Evolutionary conservation across 108 stramenopile genomes (phyloP).

Genomic region (Stephanodiscus minutulus): DNA sequence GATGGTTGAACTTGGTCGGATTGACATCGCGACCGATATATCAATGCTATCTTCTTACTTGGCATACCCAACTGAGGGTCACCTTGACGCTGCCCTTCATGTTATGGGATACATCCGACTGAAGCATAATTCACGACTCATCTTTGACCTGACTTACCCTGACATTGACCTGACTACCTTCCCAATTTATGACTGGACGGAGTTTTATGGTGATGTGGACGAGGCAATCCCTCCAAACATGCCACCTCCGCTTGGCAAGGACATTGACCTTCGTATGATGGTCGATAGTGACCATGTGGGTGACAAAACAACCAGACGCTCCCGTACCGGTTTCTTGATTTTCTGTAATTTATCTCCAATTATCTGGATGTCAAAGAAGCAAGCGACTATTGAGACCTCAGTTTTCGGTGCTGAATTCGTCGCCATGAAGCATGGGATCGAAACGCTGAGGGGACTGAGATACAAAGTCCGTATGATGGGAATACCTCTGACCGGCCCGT

Average conservation of each 20-base stretch:
- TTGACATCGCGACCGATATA: too few species aligned
- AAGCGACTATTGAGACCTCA: too few species aligned
- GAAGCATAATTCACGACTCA: not conserved
- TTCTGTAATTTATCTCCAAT: too few species aligned
- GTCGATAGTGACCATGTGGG: not conserved
- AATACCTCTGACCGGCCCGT: too few species aligned
- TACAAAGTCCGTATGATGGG: too few species aligned
- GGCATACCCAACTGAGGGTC: slow-evolving; percentile 48
- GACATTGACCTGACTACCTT: not conserved
- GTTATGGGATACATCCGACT: not conserved
- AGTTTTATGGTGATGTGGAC: slow-evolving; percentile 16
- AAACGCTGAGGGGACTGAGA: too few species aligned
- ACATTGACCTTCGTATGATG: not conserved
- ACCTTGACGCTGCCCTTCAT: slow-evolving; percentile 30
- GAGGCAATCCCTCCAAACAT: slow-evolving; percentile 29
- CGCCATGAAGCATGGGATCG: too few species aligned
- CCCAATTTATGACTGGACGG: slow-evolving; percentile 8
- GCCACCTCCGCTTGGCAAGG: slow-evolving; percentile 17
- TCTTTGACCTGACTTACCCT: slow-evolving; percentile 38
- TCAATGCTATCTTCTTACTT: too few species aligned
- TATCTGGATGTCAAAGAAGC: too few species aligned
- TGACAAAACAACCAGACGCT: not conserved
- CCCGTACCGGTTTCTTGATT: too few species aligned
- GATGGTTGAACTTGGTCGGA: too few species aligned
- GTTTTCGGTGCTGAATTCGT: too few species aligned